phyloP scores from a whole-genome alignment of 1,139 yeast species.

The Saccharomyces pastorianus region DNA sequence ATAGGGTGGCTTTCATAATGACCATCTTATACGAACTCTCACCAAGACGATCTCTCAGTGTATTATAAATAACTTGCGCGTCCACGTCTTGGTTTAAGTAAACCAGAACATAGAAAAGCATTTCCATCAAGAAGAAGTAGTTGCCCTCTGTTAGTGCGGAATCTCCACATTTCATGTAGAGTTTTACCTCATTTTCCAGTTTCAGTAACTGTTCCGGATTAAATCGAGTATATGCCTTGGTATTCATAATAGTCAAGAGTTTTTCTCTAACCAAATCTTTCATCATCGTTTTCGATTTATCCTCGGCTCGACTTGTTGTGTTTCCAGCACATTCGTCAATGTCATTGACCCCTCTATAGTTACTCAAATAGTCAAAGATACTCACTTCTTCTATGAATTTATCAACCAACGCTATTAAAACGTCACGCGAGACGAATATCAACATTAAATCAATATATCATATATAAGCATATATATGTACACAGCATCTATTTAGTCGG shows the following conservation, averaged over 20 bases:
- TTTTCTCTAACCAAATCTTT: constrained; percentile 21
- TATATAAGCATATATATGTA: background rate
- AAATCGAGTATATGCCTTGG: constrained; percentile 36
- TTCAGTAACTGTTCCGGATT: constrained; percentile 34
- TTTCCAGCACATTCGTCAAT: no score
- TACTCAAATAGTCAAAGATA: background rate
- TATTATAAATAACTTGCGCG: constrained; percentile 58
- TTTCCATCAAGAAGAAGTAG: constrained; percentile 53
- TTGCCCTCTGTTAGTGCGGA: constrained; percentile 39
- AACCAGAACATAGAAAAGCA: constrained; percentile 61
- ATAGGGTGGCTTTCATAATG: constrained; percentile 25
- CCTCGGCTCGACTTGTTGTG: no score
- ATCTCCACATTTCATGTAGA: constrained; percentile 19
- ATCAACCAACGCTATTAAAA: background rate
- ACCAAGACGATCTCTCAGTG: constrained; percentile 59
- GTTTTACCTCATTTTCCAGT: constrained; percentile 32
- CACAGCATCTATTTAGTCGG: no score
- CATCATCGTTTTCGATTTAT: background rate
- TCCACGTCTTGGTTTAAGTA: constrained; percentile 60
- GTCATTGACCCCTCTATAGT: background rate
- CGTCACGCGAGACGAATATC: background rate
- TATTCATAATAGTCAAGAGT: constrained; percentile 31
- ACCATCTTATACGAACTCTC: constrained; percentile 32
- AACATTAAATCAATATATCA: background rate
- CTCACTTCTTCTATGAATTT: background rate